These are phyloP conservation scores for Serendipita sp. DNA, from an alignment of 768 basidiomycete species.

Conservation along the genomic window DNA sequence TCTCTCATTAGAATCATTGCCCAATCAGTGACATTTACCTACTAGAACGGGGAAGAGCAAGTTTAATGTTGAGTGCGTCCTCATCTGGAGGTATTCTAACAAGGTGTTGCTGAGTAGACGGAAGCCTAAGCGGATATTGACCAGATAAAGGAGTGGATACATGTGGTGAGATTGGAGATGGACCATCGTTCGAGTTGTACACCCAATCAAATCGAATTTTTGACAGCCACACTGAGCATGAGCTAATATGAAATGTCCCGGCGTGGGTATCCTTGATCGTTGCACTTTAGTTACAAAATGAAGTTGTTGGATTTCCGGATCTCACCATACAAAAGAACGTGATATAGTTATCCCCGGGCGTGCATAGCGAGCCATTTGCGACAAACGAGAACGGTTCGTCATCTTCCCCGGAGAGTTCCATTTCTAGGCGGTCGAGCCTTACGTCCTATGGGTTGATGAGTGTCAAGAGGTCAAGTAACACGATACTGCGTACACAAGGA, in stretches of 20 bases:
- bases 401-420: constrained; percentile 48
- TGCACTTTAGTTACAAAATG: too few relatives aligned
- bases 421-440: constrained; percentile 41
- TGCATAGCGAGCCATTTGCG: constrained; percentile 26
- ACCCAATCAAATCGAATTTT: neutral
- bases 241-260: neutral
- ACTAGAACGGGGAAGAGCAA: constrained; percentile 24
- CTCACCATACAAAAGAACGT: constrained; percentile 60
- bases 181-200: neutral
- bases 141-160: neutral
- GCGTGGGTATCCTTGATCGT: neutral
- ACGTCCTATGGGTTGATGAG: constrained; percentile 30
- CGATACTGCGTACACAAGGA: constrained; percentile 46
- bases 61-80: constrained; percentile 43
- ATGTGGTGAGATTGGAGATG: neutral
- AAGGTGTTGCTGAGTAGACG: constrained; percentile 15
- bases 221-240: neutral
- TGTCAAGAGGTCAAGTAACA: constrained; percentile 8
- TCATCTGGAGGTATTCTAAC: constrained; percentile 50
- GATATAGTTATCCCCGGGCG: constrained; percentile 41
- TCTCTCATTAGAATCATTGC: neutral
- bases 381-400: constrained; percentile 45
- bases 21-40: constrained; percentile 3
- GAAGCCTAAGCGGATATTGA: neutral
- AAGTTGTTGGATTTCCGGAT: neutral